Base-by-base conservation (phyloP, 2,329 filamentous ascomycete genomes). In the Alternaria alternata region DNA sequence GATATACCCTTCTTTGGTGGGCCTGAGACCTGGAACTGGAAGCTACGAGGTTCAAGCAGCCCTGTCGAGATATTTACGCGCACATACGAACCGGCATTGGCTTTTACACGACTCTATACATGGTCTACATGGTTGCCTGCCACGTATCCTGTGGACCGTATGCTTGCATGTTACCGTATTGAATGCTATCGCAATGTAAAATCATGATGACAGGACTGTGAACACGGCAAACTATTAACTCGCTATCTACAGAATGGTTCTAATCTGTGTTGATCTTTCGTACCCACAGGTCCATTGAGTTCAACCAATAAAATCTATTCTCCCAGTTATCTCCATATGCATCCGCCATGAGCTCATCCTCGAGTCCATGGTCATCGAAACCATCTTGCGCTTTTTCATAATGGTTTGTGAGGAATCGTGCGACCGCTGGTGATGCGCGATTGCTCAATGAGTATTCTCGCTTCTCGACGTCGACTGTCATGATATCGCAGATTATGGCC, bases 401-500 rank as follows among this genome's bases (percentile, higher is more conserved):
- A 32, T 51, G 44, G 7, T 22, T 12, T 6, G 14, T 34, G 14
- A 56, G 41, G 2, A 51, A 41, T 9, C 28, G 24, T 20, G 54
- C 44, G 20, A 24, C 32, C 24, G n/a, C 24, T 20, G 54, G 54
- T 7, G 48, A 42, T 8, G 28, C 32, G 8, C 61, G 48, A 34
- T 63, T 39, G 4, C 32, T 28, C n/a, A 57, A 20, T 8, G 47
- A 51, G 22, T 61, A 63, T 9, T 41, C 7, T 3, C 43, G 41
- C 32, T 47, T 53, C 11, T 14, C 44, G 3, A 32, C 9, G 9
- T 51, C 24, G 3, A 61, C 16, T 5, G 32, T 12, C 43, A 61
- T 51, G 9, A 16, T 9, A 42, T 63, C 54, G 18, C 53, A 49
- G 3, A 63, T 32, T 4, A 63, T 54, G 20, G 55, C 51, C 12